These are phyloP conservation scores for Fusarium verrucosum DNA, from an alignment of 2,329 filamentous ascomycete species.

Conservation along the genomic window DNA sequence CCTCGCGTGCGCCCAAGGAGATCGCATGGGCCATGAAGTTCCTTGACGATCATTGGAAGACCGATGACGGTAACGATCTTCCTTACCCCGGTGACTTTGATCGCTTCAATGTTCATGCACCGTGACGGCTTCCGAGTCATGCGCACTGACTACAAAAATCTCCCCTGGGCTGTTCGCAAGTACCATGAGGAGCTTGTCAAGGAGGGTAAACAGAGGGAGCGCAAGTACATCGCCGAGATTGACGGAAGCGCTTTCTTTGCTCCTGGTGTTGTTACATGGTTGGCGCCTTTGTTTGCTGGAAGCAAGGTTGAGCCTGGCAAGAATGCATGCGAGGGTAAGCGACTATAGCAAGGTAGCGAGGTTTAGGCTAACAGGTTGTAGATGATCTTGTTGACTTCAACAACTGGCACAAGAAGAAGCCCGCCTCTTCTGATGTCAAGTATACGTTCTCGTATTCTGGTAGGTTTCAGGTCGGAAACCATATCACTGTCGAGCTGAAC, in stretches of 20 bases:
- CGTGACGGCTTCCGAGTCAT: conserved; percentile 23
- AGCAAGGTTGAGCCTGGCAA: conserved; percentile 7
- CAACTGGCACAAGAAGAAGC: conserved; percentile 4
- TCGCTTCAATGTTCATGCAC: conserved; percentile 27
- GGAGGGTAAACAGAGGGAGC: conserved; percentile 12
- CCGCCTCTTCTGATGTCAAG: background rate
- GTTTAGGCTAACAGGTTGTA: background rate
- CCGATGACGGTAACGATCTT: conserved; percentile 18
- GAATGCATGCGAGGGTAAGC: conserved; percentile 22
- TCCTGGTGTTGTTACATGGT: conserved; percentile 25
- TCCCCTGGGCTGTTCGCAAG: conserved; percentile 29
- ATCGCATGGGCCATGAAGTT: conserved; percentile 24
- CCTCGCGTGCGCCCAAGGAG: conserved; percentile 5
- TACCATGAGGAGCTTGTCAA: conserved; percentile 15
- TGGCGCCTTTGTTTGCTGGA: conserved; percentile 25
- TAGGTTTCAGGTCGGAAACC: conserved; percentile 4
- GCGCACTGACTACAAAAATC: conserved; percentile 12
- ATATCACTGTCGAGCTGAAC: background rate
- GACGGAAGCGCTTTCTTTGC: conserved; percentile 29
- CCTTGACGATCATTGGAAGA: conserved; percentile 27
- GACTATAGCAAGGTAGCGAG: fast-evolving
- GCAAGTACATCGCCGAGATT: conserved; percentile 29
- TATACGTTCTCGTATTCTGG: background rate
- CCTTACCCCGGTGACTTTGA: conserved; percentile 28
- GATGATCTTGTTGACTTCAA: conserved; percentile 15